Conservation (phyloP, 257 asterid species). For the Solanum medicagineum region DNA sequence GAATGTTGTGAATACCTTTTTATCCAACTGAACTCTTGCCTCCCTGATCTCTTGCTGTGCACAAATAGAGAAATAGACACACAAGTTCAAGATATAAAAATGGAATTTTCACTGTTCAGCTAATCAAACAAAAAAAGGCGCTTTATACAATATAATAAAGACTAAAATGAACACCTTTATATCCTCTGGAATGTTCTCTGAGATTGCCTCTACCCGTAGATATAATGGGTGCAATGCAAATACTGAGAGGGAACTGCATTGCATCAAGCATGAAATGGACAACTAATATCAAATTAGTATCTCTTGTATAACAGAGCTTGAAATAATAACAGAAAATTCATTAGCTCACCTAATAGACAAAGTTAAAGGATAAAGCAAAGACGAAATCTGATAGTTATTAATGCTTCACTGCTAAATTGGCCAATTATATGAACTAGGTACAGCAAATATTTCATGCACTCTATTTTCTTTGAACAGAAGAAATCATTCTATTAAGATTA, state of each 20-base stretch:
- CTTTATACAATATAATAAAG: not conserved
- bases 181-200: constrained; percentile 51
- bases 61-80: not conserved
- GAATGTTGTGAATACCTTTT: constrained; percentile 40
- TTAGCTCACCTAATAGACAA: not conserved
- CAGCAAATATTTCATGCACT: not conserved
- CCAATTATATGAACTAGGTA: not conserved
- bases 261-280: constrained; percentile 5
- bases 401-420: not conserved
- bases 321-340: not conserved
- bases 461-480: not conserved
- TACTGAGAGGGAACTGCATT: constrained; percentile 89
- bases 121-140: not conserved
- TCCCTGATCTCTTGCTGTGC: constrained; percentile 68
- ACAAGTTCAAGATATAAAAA: not conserved
- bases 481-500: not conserved
- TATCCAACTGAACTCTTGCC: constrained; percentile 48
- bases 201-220: constrained; percentile 77
- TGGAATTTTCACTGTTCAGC: not conserved
- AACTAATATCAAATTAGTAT: not conserved
- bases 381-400: not conserved
- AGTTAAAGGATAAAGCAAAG: not conserved
- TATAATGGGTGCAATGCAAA: constrained; percentile 97
- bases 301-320: not conserved
- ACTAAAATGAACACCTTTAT: constrained; percentile 38